These are phyloP conservation scores for Backusella psychrophila DNA, from an alignment of 192 early-diverging fungal genomes.

Conservation along the genomic window DNA sequence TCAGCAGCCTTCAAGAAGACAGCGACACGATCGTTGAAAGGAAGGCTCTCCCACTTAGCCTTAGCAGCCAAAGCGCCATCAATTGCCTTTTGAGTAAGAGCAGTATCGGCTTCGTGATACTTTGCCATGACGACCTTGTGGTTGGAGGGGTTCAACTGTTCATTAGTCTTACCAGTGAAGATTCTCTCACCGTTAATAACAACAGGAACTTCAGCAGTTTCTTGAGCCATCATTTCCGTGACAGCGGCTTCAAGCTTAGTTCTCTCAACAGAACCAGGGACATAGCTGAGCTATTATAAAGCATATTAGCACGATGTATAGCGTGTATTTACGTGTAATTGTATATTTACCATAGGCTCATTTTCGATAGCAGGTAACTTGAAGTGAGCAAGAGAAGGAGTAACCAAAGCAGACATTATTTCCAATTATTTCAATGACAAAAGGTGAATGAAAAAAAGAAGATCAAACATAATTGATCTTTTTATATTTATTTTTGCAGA, in stretches of 20 bases:
- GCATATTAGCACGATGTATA: too few species aligned
- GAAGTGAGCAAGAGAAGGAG: slow-evolving; percentile 73
- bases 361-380: slow-evolving; percentile 79
- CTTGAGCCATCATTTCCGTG: slow-evolving; percentile 64
- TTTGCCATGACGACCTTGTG: slow-evolving; percentile 77
- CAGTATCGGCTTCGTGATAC: slow-evolving; percentile 80
- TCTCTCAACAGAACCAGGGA: slow-evolving; percentile 72
- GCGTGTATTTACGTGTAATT: neutral
- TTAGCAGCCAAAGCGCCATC: slow-evolving; percentile 83
- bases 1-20: slow-evolving; percentile 99
- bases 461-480: too few species aligned
- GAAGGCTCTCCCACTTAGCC: slow-evolving; percentile 88
- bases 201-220: slow-evolving; percentile 74
- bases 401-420: slow-evolving; percentile 12
- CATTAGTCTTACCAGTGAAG: slow-evolving; percentile 56
- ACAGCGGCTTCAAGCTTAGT: slow-evolving; percentile 74
- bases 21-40: slow-evolving; percentile 90
- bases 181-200: slow-evolving; percentile 88
- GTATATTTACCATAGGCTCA: slow-evolving; percentile 72
- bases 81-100: slow-evolving; percentile 67
- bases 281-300: slow-evolving; percentile 59
- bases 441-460: neutral
- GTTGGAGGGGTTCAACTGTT: slow-evolving; percentile 83
- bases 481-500: neutral
- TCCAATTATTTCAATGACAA: neutral